A percentile compares a stretch with the other conserved stretches of the same genome.
phyloP scores from a whole-genome alignment of 495 filamentous ascomycete species.

The Cudoniella acicularis region DNA sequence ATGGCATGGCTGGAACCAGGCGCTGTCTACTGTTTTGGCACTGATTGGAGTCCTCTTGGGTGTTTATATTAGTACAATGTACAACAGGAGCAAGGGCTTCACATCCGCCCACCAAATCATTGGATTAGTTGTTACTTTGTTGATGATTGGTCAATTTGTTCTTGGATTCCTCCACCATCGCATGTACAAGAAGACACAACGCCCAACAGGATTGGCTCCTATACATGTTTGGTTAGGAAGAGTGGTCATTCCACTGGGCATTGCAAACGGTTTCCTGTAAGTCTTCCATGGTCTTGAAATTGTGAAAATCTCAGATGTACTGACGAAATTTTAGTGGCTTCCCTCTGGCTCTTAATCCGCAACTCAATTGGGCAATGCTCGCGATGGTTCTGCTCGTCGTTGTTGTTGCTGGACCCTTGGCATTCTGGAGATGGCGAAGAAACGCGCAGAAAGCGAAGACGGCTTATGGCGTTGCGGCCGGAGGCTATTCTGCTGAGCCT shows the following conservation, averaged over 20 bases:
- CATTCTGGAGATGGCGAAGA: slow-evolving; percentile 10
- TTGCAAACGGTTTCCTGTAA: slow-evolving; percentile 47
- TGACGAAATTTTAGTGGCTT: too few relatives aligned
- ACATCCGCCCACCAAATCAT: slow-evolving; percentile 56
- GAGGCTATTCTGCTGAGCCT: neutral
- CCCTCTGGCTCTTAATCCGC: slow-evolving; percentile 32
- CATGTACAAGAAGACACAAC: slow-evolving; percentile 40
- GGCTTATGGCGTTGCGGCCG: neutral
- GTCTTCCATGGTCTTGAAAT: slow-evolving; percentile 3
- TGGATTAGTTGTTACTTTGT: slow-evolving; percentile 47
- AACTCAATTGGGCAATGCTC: slow-evolving; percentile 34
- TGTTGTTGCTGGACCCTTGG: slow-evolving; percentile 18
- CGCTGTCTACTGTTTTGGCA: slow-evolving; percentile 37
- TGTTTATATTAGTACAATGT: slow-evolving; percentile 42
- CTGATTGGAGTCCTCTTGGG: slow-evolving; percentile 48
- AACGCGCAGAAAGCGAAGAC: slow-evolving; percentile 2
- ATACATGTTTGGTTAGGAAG: slow-evolving; percentile 50
- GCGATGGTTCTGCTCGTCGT: slow-evolving; percentile 29
- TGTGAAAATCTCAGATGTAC: neutral
- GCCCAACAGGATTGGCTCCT: slow-evolving; percentile 41
- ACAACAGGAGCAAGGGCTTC: slow-evolving; percentile 50
- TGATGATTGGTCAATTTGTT: slow-evolving; percentile 43
- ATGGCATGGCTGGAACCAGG: slow-evolving; percentile 47
- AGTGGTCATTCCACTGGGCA: slow-evolving; percentile 43
- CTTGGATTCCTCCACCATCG: slow-evolving; percentile 48